These are phyloP conservation scores for Durotheca rogersii DNA, from an alignment of 495 filamentous ascomycete genomes.

Conservation along the genomic window DNA sequence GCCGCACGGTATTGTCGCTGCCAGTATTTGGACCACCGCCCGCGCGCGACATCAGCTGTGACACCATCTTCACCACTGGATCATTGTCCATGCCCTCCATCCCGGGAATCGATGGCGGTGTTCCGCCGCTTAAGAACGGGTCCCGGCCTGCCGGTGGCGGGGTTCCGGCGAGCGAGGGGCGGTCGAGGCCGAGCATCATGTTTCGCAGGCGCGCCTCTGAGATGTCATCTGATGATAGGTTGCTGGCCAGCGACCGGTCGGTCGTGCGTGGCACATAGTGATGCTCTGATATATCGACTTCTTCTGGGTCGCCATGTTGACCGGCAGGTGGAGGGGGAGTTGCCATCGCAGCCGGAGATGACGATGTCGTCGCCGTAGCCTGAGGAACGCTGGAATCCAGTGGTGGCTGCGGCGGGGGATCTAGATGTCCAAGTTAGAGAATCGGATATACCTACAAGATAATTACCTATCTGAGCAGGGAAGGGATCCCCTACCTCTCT, in stretches of 20 bases:
- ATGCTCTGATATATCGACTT: slow-evolving; percentile 69
- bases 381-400: slow-evolving; percentile 11
- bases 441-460: background rate
- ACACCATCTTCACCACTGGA: slow-evolving; percentile 42
- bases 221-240: slow-evolving; percentile 31
- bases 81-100: slow-evolving; percentile 34
- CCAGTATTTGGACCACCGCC: slow-evolving; percentile 36
- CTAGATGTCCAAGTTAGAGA: slow-evolving; percentile 5
- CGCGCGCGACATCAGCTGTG: slow-evolving; percentile 47
- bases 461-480: slow-evolving; percentile 2
- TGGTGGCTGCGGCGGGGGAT: slow-evolving; percentile 9
- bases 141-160: slow-evolving; percentile 21
- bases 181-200: slow-evolving; percentile 44
- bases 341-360: slow-evolving; percentile 13
- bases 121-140: slow-evolving; percentile 29
- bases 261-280: slow-evolving; percentile 52
- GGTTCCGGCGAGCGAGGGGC: slow-evolving; percentile 8
- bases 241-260: slow-evolving; percentile 32
- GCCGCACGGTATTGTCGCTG: slow-evolving; percentile 47
- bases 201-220: slow-evolving; percentile 47
- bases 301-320: slow-evolving; percentile 62
- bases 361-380: slow-evolving; percentile 9
- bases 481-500: slow-evolving; percentile 42
- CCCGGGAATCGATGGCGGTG: slow-evolving; percentile 37
- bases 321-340: slow-evolving; percentile 25